These are phyloP conservation scores for Brassica nigra DNA, from an alignment of 345 rosid genomes.

Conservation along the genomic window DNA sequence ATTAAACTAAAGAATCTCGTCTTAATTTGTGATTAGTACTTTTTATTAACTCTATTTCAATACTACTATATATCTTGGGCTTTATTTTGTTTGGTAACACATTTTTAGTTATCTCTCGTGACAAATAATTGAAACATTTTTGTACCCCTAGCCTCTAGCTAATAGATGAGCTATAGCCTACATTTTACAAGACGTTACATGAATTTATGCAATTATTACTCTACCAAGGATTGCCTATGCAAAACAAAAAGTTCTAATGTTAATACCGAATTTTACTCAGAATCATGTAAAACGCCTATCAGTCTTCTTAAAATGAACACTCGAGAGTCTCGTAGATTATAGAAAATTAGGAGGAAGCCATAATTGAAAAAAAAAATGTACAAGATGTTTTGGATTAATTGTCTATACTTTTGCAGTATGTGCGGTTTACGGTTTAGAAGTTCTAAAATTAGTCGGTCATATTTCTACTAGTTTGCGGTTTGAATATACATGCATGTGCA, in stretches of 20 bases:
- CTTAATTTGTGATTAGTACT: conserved; percentile 12
- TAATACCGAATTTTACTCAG: neutral
- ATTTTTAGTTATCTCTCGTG: conserved; percentile 35
- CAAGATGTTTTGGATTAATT: neutral
- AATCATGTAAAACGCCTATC: neutral
- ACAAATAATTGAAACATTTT: conserved; percentile 34
- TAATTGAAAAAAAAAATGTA: neutral
- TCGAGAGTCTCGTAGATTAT: neutral
- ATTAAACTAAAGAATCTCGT: conserved; percentile 15
- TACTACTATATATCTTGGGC: neutral
- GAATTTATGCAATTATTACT: neutral
- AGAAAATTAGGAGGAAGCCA: neutral
- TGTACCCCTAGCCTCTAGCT: conserved; percentile 25
- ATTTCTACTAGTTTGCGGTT: neutral
- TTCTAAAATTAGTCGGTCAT: neutral
- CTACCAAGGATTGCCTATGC: neutral
- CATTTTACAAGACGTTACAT: conserved; percentile 31
- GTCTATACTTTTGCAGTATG: neutral
- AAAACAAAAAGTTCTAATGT: neutral
- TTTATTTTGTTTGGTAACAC: conserved; percentile 16
- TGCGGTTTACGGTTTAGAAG: neutral
- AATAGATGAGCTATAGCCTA: conserved; percentile 14
- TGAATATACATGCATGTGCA: neutral
- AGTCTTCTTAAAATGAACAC: neutral
- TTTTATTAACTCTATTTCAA: conserved; percentile 2